Evolutionary conservation across 805 yeast genomes (phyloP).

Genomic region (Saccharomycopsis selenospora): DNA sequence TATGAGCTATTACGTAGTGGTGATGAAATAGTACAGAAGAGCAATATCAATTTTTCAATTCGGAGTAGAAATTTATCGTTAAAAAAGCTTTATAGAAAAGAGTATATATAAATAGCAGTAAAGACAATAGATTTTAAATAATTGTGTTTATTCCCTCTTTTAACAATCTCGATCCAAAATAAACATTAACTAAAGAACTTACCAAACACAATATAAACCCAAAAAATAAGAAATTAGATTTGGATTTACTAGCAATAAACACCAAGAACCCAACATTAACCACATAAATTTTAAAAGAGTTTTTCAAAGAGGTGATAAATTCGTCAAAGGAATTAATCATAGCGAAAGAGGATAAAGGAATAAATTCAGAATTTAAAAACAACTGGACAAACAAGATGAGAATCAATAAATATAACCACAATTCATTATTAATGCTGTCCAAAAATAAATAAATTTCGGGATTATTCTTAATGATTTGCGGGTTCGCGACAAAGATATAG

Average conservation of each 20-base stretch:
- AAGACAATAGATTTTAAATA: too few relatives aligned
- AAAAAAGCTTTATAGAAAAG: too few relatives aligned
- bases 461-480: slow-evolving; percentile 12
- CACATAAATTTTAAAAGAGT: slow-evolving; percentile 19
- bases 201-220: slow-evolving; percentile 12
- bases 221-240: slow-evolving; percentile 13
- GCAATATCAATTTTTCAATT: too few relatives aligned
- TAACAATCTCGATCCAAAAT: slow-evolving; percentile 3
- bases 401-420: slow-evolving; percentile 15
- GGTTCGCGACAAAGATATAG: slow-evolving; percentile 16
- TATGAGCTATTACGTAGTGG: too few relatives aligned
- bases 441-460: slow-evolving; percentile 18
- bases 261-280: slow-evolving; percentile 13
- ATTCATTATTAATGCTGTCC: slow-evolving; percentile 20
- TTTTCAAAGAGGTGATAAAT: slow-evolving; percentile 13
- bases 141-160: not conserved
- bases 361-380: slow-evolving; percentile 11
- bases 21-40: too few relatives aligned
- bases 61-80: too few relatives aligned
- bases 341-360: slow-evolving; percentile 9
- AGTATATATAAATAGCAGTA: too few relatives aligned
- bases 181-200: slow-evolving; percentile 7
- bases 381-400: slow-evolving; percentile 16
- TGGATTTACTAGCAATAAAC: slow-evolving; percentile 19
- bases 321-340: slow-evolving; percentile 13